Evolutionary conservation across 208 protist species (phyloP), one percentile per base, ranked within the genome.

Genomic region (Borovskyia barvae): DNA sequence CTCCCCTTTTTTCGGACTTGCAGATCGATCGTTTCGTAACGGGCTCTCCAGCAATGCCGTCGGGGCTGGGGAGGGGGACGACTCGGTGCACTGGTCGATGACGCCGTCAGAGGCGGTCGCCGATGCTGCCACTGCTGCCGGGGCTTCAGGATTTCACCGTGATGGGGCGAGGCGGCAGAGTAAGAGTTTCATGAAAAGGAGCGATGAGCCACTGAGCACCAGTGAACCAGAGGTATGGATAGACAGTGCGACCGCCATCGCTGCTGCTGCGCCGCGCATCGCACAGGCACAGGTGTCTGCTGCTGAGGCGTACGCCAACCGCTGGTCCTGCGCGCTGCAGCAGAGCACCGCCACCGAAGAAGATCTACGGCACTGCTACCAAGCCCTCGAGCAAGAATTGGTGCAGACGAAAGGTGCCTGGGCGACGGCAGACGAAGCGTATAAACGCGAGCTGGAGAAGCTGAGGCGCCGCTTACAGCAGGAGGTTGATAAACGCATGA

Each of bases 381-480:
- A 51, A 11, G 28, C 39, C 30, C 55, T 66, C 0, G 66, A 76
- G 60, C 26, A 47, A 30, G 58, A 75, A 49, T 45, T 64, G 24
- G 24, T 41, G 3, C 29, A 39, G 29, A 19, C 46, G 20, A 32
- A 47, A 19, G 32, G 28, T 19, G 29, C 39, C 2, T 15, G 17
- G 15, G 36, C 15, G 25, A 22, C 47, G 15, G 48, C 66, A 24
- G 37, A 65, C 49, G 47, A 53, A 48, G 19, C 37, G 65, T 46
- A 60, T 24, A 50, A 66, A 41, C 42, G 66, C 17, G 64, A 73
- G 51, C 15, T 72, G 35, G 56, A 65, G 36, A 43, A 41, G 7
- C 72, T 72, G 60, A 70, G 68, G 46, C 43, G 65, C 19, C 35
- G 72, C 30, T 65, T 77, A 25, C 51, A 73, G 32, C 12, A 22